Evolutionary conservation across 176 grass and related monocot genomes (phyloP), one percentile per base, ranked within the genome.

Genomic region (Zea mays): DNA sequence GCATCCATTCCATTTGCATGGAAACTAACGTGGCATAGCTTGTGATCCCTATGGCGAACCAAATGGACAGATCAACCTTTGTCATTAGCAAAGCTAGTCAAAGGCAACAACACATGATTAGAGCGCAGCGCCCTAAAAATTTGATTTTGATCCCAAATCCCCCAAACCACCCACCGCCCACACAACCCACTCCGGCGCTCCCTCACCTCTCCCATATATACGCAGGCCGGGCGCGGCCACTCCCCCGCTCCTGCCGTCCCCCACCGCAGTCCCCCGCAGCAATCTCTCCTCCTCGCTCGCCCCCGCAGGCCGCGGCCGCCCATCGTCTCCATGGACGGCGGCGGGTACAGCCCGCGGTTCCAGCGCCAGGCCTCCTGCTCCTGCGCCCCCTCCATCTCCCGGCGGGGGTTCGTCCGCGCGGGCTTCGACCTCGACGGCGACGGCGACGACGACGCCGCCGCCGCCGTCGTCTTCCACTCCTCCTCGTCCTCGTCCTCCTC

Each of bases 331-430:
- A 91, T 92, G 83, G 89, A 90, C 69, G 81, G 69, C 86, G 68
- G 78, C 51, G 71, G 59, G 65, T 83, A 81, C 80, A 86, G 85
- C 70, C 79, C 83, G 43, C 70, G 82, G 19, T 83, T 92, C 67
- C 90, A 88, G 78, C 72, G 87, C 9, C 93, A 88, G 79, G 74
- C 87, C 34, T 93, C 90, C 8, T 93, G 90, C 78, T 78, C 83
- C 72, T 96, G 93, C 76, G 78, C 66, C 0, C 83, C 83, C 27
- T 78, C 77, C 81, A 75, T 86, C 71, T 80, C 80, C 49, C 85
- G 84, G 9, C 76, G 76, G 0, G 74, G 82, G 21, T 81, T 86
- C 84, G 71, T 75, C 50, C 90, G 90, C 67, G 59, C 62, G 43
- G 81, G 83, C 67, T 76, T 86, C 84, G 64, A 82, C 19, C 72